Base-by-base conservation (phyloP, 306 rosid genomes). In the Crotalaria pallida region DNA sequence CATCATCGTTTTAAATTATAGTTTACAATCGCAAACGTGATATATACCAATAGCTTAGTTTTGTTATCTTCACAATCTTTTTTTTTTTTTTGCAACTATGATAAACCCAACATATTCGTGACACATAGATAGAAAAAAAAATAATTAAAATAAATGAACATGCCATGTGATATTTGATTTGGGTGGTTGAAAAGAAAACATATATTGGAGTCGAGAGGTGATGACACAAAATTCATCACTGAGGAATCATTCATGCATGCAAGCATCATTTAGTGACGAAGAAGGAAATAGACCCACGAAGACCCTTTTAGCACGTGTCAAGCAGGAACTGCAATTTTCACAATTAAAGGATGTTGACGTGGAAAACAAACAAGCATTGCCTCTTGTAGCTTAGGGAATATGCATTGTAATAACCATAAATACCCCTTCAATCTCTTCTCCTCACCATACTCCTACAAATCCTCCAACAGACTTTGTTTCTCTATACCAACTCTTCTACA, bases 291-390 rank as follows among this genome's bases (percentile, higher is more conserved):
- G 40, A 23, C 29, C 18, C 24, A 71, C 27, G 49, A 72, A 48
- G 58, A 58, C 41, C 5, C 1, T 6, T 7, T 40, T 40, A 3
- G 15, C 71, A 73, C 79, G 71, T 79, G 83, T 79, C 45, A 72
- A 1, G 2, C 4, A 4, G 15, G 1, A 65, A 15, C 0, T 3
- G 3, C 8, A 69, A 41, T n/a, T n/a, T n/a, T n/a, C n/a, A n/a
- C n/a, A n/a, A n/a, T n/a, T 27, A 43, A 1, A 38, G 2, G 26
- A 3, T 31, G 3, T 72, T 72, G 78, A 79, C 71, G 75, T 67
- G 72, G 15, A 43, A 60, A 67, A 50, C 16, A 36, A 47, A 64
- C 71, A 67, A 52, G 65, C 41, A 11, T 16, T 13, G 40, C 67
- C 79, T 31, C 74, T 71, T 49, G 12, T 2, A 17, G 1, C 36